Percentiles rank a stretch among this genome's conserved stretches.
Conservation (phyloP, 495 filamentous ascomycete species). For the Bacidia rubella region DNA sequence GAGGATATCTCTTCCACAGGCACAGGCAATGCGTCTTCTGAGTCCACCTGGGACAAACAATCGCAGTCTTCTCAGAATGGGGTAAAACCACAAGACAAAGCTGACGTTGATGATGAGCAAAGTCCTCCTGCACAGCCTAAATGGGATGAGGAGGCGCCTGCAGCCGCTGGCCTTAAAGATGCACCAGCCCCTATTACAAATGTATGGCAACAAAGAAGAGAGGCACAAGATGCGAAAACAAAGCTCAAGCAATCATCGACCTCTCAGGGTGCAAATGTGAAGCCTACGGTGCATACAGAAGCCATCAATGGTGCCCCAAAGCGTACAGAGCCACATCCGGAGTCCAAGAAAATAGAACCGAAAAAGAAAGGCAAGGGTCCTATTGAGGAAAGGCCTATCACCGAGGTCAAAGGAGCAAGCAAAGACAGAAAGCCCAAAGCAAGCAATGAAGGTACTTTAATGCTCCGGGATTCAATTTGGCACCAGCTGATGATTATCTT, state of each 20-base stretch:
- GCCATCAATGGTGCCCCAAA: constrained; percentile 18
- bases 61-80: constrained; percentile 39
- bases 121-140: constrained; percentile 7
- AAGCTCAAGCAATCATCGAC: constrained; percentile 32
- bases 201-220: constrained; percentile 64
- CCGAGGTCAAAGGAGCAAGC: constrained; percentile 7
- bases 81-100: constrained; percentile 28
- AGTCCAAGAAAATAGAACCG: constrained; percentile 16
- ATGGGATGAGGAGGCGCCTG: constrained; percentile 37
- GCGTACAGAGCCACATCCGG: constrained; percentile 22
- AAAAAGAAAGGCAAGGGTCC: constrained; percentile 21
- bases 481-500: neutral
- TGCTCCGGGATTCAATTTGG: too few species aligned
- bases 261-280: constrained; percentile 19
- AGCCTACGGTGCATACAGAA: neutral
- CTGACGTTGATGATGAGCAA: constrained; percentile 34
- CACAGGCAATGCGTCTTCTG: constrained; percentile 47
- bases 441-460: constrained; percentile 33
- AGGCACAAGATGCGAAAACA: constrained; percentile 52
- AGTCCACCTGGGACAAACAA: constrained; percentile 54
- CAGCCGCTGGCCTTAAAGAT: constrained; percentile 52
- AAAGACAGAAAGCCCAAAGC: constrained; percentile 40
- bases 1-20: constrained; percentile 47
- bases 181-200: constrained; percentile 75
- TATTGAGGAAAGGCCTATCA: constrained; percentile 21